Evolutionary conservation across 148 eudicot genomes (phyloP), one percentile per base, ranked within the genome.

Genomic region (Agrostemma githago): DNA sequence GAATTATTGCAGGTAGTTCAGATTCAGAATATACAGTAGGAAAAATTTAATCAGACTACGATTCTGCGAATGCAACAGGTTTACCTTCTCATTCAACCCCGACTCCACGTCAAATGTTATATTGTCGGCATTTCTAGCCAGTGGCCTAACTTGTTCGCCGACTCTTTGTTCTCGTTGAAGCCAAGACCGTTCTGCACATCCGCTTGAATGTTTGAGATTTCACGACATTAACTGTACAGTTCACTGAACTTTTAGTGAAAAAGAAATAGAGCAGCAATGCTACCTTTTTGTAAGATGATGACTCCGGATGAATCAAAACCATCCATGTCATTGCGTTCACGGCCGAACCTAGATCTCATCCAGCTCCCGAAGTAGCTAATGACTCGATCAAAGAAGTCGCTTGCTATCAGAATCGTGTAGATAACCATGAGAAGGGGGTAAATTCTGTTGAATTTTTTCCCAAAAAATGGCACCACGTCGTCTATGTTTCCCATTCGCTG

Each of bases 351-450:
- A 73, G 90, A 84, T 76, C 84, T 80, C 79, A 86, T 90, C 98
- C 98, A 93, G 84, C 86, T 88, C 74, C 98, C 98, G 72, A 89
- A 86, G 74, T 80, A 88, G 60, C 79, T 80, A 76, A 90, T 82
- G 75, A 93, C 79, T 71, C 88, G 87, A 75, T 88, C 86, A 79
- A 93, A 93, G 92, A 90, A 90, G 76, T 89, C 89, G 80, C 94
- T 82, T 16, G 90, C 96, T 68, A 93, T 87, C 85, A 93, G 76
- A 42, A 93, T 74, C 0, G 96, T 93, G 72, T 86, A 93, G 21
- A 93, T 76, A 79, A 93, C 96, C 98, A 93, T 93, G 64, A 93
- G 85, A 73, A 93, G 94, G 8, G 98, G 98, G 81, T 85, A 93
- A 5, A 93, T 86, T 84, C 80, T 88, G 87, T 93, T 93, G 79